These are phyloP conservation scores for Phytophthora parvispora DNA, from an alignment of 352 stramenopile genomes.

Conservation along the genomic window DNA sequence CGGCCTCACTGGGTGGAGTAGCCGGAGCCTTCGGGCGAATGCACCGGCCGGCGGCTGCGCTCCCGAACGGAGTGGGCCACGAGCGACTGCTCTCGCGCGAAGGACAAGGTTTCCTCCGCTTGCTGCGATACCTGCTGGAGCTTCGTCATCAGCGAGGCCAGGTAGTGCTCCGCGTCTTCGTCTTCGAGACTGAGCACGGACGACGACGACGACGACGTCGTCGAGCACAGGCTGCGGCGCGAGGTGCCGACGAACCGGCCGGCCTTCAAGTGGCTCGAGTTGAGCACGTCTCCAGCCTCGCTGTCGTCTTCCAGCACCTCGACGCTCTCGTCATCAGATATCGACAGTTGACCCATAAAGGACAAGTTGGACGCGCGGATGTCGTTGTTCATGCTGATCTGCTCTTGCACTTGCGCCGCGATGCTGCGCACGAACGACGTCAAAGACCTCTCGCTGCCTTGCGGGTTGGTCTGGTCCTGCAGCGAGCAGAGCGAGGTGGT, in stretches of 20 bases:
- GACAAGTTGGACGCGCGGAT: slow-evolving; percentile 17
- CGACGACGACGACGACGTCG: slow-evolving; percentile 19
- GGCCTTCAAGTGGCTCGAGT: slow-evolving; percentile 10
- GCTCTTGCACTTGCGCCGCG: slow-evolving; percentile 18
- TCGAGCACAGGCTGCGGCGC: slow-evolving; percentile 21
- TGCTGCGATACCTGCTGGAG: slow-evolving; percentile 37
- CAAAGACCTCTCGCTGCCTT: slow-evolving; percentile 20
- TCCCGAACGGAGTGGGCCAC: slow-evolving; percentile 28
- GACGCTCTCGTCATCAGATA: neutral
- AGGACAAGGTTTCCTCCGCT: slow-evolving; percentile 39
- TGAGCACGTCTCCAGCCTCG: slow-evolving; percentile 13
- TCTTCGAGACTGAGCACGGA: slow-evolving; percentile 12
- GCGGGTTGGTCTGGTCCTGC: slow-evolving; percentile 9
- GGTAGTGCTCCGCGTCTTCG: slow-evolving; percentile 16
- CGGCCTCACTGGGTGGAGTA: neutral
- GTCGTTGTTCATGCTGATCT: slow-evolving; percentile 5
- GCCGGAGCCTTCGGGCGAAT: slow-evolving; percentile 5
- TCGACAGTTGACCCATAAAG: slow-evolving; percentile 10
- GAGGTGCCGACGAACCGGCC: slow-evolving; percentile 2
- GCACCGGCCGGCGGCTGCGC: slow-evolving; percentile 7
- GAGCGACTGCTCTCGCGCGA: slow-evolving; percentile 43
- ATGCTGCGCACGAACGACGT: slow-evolving; percentile 22
- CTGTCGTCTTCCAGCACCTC: neutral
- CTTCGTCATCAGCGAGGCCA: slow-evolving; percentile 31
- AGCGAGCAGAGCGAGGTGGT: neutral